Evolutionary conservation across 805 yeast genomes (phyloP), one percentile per base, ranked within the genome.

Genomic region (Saturnispora zaruensis): DNA sequence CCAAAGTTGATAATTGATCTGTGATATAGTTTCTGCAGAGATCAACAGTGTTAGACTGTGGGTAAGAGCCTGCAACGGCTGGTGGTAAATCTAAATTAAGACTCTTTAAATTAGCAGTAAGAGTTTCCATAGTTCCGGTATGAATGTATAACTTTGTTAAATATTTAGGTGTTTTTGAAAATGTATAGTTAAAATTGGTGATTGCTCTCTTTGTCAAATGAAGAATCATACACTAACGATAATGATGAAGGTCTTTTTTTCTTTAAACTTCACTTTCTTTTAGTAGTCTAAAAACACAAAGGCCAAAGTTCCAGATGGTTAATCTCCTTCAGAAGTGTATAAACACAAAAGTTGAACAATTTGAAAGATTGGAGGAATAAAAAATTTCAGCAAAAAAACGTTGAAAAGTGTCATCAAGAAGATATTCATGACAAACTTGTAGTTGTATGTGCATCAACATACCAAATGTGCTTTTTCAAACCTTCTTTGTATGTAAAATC

Each of bases 21-120:
- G 96, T 72, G 66, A 93, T 87, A 69, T 87, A 88, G 66, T 89
- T 86, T 74, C 98, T 85, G 74, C 88, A 80, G 21, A 89, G 73
- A 63, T 93, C 99, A 51, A 85, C 81, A 4, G 91, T 82, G 67
- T 91, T 91, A 65, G 73, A 74, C 41, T 78, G 81, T 14, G 96
- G 96, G 63, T 71, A 77, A 1, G 96, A 83, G 37, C 80, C 85
- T 53, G 70, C 77, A 41, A 69, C 58, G 2, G 63, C 54, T 1
- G 71, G 59, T 28, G 87, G 87, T 13, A 56, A 28, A 38, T 55
- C 48, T 49, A 68, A 55, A 14, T 62, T 52, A 44, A 68, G 53
- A 20, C 55, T 46, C 21, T 57, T 44, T 21, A 68, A 59, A 46
- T 59, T 56, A 24, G 52, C 47, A 4, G 59, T 52, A 40, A 68